A percentile compares a stretch with the other conserved stretches of the same genome.
Conservation (phyloP, 164 flowering plant species). For the Protea cynaroides region DNA sequence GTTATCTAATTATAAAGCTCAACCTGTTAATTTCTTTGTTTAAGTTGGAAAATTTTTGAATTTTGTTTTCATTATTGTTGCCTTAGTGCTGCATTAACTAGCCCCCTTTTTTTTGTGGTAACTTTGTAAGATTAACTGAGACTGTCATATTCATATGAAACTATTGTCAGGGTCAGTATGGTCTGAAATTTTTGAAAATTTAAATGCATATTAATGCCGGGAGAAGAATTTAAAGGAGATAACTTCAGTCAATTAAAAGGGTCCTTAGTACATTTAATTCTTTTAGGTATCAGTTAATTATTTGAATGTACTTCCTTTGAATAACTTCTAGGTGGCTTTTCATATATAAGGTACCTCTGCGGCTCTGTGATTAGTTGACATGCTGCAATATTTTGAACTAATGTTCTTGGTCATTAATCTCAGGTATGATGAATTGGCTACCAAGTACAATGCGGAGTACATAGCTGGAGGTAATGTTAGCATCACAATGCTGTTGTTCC, state of each 20-base stretch:
- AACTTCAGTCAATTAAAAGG: too few species aligned
- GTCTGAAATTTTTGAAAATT: too few species aligned
- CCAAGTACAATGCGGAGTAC: constrained; percentile 52
- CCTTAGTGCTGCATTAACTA: too few species aligned
- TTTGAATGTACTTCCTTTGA: too few species aligned
- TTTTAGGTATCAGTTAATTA: too few species aligned
- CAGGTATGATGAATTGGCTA: constrained; percentile 72
- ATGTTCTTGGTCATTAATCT: constrained; percentile 11
- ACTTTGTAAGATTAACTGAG: neutral
- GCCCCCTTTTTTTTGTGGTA: too few species aligned
- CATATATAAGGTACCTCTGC: neutral
- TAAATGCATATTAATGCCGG: too few species aligned
- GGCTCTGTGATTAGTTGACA: neutral
- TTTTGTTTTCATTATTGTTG: neutral
- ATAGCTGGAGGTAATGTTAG: constrained; percentile 76
- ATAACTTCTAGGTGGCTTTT: too few species aligned
- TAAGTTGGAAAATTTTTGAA: neutral
- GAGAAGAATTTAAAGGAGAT: too few species aligned
- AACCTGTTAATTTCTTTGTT: neutral
- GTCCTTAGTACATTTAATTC: too few species aligned
- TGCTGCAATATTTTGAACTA: neutral
- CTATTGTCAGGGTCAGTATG: too few species aligned
- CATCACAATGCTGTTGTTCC: neutral
- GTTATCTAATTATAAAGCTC: neutral
- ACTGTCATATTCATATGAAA: too few species aligned